Conservation (phyloP, 331 rosid species). For the Acacia pycnantha region DNA sequence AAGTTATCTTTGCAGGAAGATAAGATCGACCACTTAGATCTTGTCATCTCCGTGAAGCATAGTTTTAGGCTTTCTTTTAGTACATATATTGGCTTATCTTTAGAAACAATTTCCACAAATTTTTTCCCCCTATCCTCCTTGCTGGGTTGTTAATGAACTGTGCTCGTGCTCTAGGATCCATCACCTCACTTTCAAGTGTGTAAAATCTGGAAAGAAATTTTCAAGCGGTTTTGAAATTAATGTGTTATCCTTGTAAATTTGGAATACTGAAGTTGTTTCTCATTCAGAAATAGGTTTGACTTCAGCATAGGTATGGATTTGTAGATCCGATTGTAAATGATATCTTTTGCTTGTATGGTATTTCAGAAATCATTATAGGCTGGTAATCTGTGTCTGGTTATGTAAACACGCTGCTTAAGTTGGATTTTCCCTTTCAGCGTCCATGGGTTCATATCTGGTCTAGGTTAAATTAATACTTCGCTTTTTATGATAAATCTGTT, state of each 20-base stretch:
- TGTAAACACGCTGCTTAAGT: conserved; percentile 8
- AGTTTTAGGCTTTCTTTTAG: background rate
- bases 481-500: background rate
- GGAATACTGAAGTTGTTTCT: no score
- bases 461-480: background rate
- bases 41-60: background rate
- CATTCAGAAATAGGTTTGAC: background rate
- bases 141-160: conserved; percentile 5
- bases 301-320: conserved; percentile 9
- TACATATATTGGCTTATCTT: background rate
- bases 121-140: background rate
- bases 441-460: background rate
- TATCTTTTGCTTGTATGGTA: conserved; percentile 11
- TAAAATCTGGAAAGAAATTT: background rate
- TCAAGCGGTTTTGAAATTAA: background rate
- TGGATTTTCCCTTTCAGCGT: background rate
- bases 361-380: background rate
- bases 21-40: conserved; percentile 29
- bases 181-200: background rate
- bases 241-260: background rate
- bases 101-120: background rate
- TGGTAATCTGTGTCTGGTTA: background rate
- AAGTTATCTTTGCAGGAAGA: background rate
- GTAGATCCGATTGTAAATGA: conserved; percentile 29
- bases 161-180: background rate